Conservation (phyloP, 345 rosid genomes). For the Raphanus sativus region DNA sequence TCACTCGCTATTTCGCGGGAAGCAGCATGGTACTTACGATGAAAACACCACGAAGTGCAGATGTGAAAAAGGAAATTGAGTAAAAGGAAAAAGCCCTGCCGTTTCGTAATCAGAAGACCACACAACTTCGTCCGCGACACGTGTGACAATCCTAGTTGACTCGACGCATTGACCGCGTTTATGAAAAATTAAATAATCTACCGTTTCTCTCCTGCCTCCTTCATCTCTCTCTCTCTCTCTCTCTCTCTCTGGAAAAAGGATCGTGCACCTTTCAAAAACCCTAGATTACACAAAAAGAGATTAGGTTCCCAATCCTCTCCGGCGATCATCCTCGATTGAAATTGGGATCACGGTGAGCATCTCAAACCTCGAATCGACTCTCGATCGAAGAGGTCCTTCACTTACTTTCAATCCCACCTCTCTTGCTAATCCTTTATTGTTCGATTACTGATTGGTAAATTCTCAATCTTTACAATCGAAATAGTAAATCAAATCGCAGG, state of each 20-base stretch:
- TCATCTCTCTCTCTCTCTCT: neutral
- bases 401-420: neutral
- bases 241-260: neutral
- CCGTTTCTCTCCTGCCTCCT: neutral
- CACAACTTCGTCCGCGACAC: neutral
- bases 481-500: neutral
- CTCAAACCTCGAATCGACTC: conserved; percentile 7
- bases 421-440: neutral
- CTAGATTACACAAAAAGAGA: neutral
- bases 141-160: conserved; percentile 8
- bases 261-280: conserved; percentile 26
- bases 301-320: conserved; percentile 9
- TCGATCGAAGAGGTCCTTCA: conserved; percentile 20
- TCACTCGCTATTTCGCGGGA: neutral
- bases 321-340: neutral
- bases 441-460: neutral
- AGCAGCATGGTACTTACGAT: neutral
- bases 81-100: conserved; percentile 15
- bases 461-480: neutral
- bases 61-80: neutral
- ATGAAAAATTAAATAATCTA: neutral
- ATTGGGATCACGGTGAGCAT: conserved; percentile 21
- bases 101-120: conserved; percentile 6
- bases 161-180: conserved; percentile 13
- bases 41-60: conserved; percentile 18